Base-by-base conservation (phyloP, 2,329 filamentous ascomycete genomes). In the Dactylellina cionopaga region DNA sequence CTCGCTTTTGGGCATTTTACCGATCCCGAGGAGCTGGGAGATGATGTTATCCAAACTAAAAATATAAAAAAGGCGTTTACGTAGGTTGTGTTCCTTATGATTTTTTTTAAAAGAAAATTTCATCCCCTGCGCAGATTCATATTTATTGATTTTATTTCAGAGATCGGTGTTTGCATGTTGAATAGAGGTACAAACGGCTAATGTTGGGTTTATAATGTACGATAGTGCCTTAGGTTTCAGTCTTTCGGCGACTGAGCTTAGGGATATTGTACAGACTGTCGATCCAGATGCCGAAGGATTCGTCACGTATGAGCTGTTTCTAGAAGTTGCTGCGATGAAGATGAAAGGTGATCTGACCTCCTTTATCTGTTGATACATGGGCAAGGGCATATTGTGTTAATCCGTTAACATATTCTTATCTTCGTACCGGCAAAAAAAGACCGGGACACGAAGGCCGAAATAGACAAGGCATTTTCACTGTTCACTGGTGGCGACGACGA, bases 241-340 rank as follows among this genome's bases (percentile, higher is more conserved):
- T 1, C 90, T 89, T 1, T 83, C 83, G 0, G 82, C 84, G 11
- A 81, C 85, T 58, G 92, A 97, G 79, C 85, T 96, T 24, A 81
- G 85, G 65, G 90, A 92, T 63, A 92, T 97, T 78, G 82, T 92
- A 51, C 87, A 89, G 22, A 87, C 93, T 62, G 86, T 97, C 74
- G 95, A 98, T 80, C 93, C 94, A 0, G 90, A 93, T 29, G 83
- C 85, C 15, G 89, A 90, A 63, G 94, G 93, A 41, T 90, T 88
- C 80, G 88, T 94, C 10, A 84, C 87, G 5, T 98, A 93, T 81
- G 85, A 88, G 69, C 88, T 89, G 55, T 98, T 98, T 80, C 84
- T 98, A 29, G 90, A 92, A 65, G 90, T 97, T 77, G 92, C 92
- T 78, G 94, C 94, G 11, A 86, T 97, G 62, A 94, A 96, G 79